Conservation (phyloP, 169 alveolate species). For the Plasmodium cynomolgi region DNA sequence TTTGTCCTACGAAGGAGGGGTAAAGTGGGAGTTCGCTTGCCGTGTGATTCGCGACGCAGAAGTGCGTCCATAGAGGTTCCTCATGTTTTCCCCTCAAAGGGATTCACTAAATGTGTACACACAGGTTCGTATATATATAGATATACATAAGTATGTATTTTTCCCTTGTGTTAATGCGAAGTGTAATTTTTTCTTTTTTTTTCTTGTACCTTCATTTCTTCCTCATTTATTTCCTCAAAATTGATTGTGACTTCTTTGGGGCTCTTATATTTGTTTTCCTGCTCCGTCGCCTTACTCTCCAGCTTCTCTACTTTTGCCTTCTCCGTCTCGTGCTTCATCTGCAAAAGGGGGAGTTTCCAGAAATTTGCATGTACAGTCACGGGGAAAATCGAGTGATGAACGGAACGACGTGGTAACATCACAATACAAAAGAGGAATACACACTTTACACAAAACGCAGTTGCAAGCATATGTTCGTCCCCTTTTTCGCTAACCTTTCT, state of each 20-base stretch:
- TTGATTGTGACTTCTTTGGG: constrained; percentile 27
- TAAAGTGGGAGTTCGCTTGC: neutral
- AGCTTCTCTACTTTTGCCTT: constrained; percentile 19
- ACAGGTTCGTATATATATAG: neutral
- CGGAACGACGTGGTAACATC: neutral
- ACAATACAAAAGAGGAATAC: neutral
- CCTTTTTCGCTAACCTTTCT: constrained; percentile 11
- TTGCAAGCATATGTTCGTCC: neutral
- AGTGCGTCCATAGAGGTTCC: neutral
- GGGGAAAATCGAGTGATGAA: neutral
- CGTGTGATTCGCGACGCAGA: neutral
- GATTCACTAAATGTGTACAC: neutral
- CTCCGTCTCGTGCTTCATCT: constrained; percentile 66
- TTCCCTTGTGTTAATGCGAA: neutral
- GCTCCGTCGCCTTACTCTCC: neutral
- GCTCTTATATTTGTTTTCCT: constrained; percentile 24
- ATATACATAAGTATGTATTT: neutral
- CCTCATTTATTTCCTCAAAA: constrained; percentile 53
- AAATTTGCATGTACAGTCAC: neutral
- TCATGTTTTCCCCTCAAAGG: neutral
- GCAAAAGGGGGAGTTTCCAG: neutral
- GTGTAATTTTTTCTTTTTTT: neutral
- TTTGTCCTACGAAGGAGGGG: constrained; percentile 15
- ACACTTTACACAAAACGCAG: neutral
- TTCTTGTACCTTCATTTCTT: constrained; percentile 49